These are phyloP conservation scores for Cladophialophora carrionii DNA, from an alignment of 2,329 filamentous ascomycete genomes.

Conservation along the genomic window DNA sequence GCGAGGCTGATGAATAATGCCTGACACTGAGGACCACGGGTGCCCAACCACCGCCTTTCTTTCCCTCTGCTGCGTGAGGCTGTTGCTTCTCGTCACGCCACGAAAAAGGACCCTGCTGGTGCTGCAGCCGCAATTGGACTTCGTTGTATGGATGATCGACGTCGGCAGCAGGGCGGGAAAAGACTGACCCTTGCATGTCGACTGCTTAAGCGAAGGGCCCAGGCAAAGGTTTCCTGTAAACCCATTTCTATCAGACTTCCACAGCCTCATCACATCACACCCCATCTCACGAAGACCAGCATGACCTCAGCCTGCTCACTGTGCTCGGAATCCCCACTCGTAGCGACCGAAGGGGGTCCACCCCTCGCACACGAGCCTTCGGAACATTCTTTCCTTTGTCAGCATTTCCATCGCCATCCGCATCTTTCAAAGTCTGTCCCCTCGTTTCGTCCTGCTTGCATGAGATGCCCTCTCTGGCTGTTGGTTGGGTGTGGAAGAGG, in stretches of 20 bases:
- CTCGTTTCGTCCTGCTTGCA: slow-evolving; percentile 1
- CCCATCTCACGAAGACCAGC: slow-evolving; percentile 7
- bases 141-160: slow-evolving; percentile 11
- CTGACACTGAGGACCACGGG: background rate
- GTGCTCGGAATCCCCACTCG: background rate
- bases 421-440: background rate
- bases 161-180: slow-evolving; percentile 1
- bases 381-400: slow-evolving; percentile 12
- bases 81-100: slow-evolving; percentile 8
- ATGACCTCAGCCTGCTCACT: slow-evolving; percentile 19
- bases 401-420: background rate
- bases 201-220: slow-evolving; percentile 8
- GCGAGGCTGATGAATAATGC: slow-evolving; percentile 19
- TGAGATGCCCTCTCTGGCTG: background rate
- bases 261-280: slow-evolving; percentile 21
- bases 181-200: slow-evolving; percentile 17
- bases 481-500: background rate
- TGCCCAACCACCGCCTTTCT: background rate
- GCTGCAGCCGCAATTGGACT: slow-evolving; percentile 1
- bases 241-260: background rate
- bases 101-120: background rate
- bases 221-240: too few species aligned
- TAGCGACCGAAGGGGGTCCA: background rate
- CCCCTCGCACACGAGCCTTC: background rate
- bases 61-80: background rate